Evolutionary conservation across 2,329 filamentous ascomycete genomes (phyloP).

Genomic region (Sclerotinia minor): DNA sequence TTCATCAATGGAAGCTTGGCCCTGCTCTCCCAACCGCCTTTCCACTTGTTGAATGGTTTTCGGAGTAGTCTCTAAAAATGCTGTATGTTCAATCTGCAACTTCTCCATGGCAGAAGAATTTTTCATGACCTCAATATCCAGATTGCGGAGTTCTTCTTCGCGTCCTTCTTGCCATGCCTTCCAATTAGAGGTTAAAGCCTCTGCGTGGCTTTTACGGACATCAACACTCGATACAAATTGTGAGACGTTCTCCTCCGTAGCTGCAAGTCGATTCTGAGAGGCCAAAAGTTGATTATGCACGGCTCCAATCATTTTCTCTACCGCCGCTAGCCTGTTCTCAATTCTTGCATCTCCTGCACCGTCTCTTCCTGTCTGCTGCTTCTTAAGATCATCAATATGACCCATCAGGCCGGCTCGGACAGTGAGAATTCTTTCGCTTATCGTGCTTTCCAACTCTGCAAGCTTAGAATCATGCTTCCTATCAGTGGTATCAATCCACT

Average conservation of each 20-base stretch:
- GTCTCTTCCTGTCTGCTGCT: not conserved
- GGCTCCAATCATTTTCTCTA: not conserved
- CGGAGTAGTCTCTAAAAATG: not conserved
- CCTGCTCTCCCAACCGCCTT: not conserved
- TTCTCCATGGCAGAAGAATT: constrained; percentile 11
- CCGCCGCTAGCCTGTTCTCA: not conserved
- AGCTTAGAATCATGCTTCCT: constrained; percentile 1
- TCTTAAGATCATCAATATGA: not conserved
- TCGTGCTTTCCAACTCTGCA: not conserved
- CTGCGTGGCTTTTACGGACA: not conserved
- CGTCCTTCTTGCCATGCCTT: constrained; percentile 5
- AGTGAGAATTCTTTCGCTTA: not conserved
- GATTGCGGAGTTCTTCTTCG: constrained; percentile 5
- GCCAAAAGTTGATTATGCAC: not conserved
- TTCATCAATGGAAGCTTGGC: not conserved
- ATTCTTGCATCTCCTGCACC: not conserved
- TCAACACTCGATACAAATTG: not conserved
- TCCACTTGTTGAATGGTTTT: constrained; percentile 16
- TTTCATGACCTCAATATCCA: constrained; percentile 9
- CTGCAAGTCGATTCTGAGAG: not conserved
- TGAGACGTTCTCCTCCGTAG: not conserved
- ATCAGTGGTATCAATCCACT: constrained; percentile 15
- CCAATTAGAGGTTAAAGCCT: not conserved
- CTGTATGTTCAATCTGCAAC: constrained; percentile 5
- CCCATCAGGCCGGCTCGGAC: not conserved